Conservation (phyloP, 192 early-diverging fungal genomes). For the Umbelopsis sp. region DNA sequence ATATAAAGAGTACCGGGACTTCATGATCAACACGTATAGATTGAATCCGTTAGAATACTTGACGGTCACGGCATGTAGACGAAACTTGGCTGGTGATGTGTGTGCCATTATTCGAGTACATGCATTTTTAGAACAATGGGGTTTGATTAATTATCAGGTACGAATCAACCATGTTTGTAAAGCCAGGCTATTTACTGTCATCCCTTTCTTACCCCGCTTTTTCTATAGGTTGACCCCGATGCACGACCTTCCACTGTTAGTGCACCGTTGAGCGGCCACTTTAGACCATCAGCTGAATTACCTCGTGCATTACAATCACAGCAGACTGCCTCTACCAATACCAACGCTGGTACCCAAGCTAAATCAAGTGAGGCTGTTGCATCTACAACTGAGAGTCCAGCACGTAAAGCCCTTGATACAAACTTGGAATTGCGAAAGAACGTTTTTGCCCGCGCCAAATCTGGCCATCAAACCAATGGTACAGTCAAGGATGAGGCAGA, state of each 20-base stretch:
- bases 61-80: slow-evolving; percentile 94
- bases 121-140: slow-evolving; percentile 99
- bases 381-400: background rate
- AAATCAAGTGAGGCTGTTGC: background rate
- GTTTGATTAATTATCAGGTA: slow-evolving; percentile 98
- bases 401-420: slow-evolving; percentile 26
- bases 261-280: slow-evolving; percentile 92
- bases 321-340: background rate
- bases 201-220: background rate
- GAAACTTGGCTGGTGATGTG: slow-evolving; percentile 98
- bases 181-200: background rate
- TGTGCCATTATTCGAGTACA: slow-evolving; percentile 97
- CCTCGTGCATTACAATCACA: slow-evolving; percentile 1
- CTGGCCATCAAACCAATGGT: background rate
- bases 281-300: slow-evolving; percentile 56
- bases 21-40: slow-evolving; percentile 98
- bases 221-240: slow-evolving; percentile 83
- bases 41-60: slow-evolving; percentile 94
- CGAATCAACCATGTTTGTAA: background rate
- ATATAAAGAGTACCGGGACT: slow-evolving; percentile 94
- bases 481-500: background rate
- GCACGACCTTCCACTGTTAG: slow-evolving; percentile 82
- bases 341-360: background rate
- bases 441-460: slow-evolving; percentile 47
- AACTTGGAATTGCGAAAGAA: slow-evolving; percentile 55